Percentiles rank a stretch among this genome's conserved stretches.
Conservation (phyloP, 1,139 yeast genomes). For the Blastobotrys capitulatus region DNA sequence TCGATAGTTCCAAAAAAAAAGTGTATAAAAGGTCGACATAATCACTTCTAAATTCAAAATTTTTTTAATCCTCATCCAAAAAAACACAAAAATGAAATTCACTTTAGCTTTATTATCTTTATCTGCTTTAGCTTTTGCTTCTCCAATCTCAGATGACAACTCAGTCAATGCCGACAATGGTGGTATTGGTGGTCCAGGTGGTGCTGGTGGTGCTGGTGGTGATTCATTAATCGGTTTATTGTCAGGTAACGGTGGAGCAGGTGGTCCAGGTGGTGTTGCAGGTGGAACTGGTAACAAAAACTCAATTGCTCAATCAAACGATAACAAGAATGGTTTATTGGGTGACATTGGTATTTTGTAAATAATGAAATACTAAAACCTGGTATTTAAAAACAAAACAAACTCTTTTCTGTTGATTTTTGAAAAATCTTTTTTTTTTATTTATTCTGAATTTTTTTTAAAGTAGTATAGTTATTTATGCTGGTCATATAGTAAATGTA, state of each 20-base stretch:
- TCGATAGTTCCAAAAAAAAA: no score
- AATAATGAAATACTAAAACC: not conserved
- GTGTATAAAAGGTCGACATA: no score
- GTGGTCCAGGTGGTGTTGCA: constrained; percentile 1
- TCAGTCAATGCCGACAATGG: constrained; percentile 2
- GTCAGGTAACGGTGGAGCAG: constrained; percentile 2
- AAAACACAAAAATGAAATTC: not conserved
- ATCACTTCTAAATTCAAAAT: no score
- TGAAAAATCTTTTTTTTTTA: no score
- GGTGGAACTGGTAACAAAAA: constrained; percentile 2
- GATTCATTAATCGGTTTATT: not conserved
- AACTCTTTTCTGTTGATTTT: not conserved
- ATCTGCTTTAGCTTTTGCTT: constrained; percentile 1
- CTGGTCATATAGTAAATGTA: no score
- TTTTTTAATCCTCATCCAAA: no score
- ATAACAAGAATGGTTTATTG: not conserved
- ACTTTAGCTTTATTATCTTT: not conserved
- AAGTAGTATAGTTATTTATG: not conserved
- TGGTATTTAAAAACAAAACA: not conserved
- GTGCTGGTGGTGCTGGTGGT: constrained; percentile 5
- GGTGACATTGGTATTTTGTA: constrained; percentile 2
- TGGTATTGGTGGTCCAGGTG: constrained; percentile 6
- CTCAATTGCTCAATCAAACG: not conserved
- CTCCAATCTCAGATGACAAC: not conserved
- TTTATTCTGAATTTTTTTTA: no score